Conservation (phyloP, 345 rosid species). For the Capsella bursapastoris region DNA sequence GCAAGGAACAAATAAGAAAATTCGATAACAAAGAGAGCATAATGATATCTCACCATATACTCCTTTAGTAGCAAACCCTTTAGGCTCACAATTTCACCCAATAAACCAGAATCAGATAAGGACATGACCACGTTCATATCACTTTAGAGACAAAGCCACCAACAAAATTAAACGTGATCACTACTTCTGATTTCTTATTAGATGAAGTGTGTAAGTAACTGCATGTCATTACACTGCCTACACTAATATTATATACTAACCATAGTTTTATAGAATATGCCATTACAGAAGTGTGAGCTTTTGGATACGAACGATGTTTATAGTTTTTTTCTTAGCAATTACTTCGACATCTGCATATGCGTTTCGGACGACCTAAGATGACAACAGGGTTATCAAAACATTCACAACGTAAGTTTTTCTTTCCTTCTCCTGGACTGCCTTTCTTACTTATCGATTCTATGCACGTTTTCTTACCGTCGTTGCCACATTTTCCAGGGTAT, state of each 20-base stretch:
- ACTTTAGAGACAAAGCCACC: no score
- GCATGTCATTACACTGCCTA: no score
- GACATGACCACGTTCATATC: no score
- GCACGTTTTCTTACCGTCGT: conserved; percentile 17
- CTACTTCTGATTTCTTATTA: no score
- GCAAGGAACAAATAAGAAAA: not conserved
- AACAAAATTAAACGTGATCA: no score
- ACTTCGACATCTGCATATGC: conserved; percentile 35
- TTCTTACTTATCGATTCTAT: not conserved
- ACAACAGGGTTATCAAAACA: conserved; percentile 30
- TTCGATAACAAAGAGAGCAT: conserved; percentile 10
- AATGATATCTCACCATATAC: not conserved
- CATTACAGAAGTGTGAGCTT: no score
- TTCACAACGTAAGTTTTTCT: conserved; percentile 4
- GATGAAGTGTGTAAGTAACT: no score
- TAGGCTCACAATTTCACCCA: no score
- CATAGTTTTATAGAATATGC: no score
- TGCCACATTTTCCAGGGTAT: conserved; percentile 36
- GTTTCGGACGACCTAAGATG: conserved; percentile 8
- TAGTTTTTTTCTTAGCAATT: conserved; percentile 14
- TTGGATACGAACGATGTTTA: not conserved
- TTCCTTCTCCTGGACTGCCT: not conserved
- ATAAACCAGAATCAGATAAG: no score
- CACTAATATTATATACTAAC: no score
- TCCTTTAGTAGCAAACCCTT: no score